phyloP scores from a whole-genome alignment of 345 rosid species.

The Lepidium africanum region DNA sequence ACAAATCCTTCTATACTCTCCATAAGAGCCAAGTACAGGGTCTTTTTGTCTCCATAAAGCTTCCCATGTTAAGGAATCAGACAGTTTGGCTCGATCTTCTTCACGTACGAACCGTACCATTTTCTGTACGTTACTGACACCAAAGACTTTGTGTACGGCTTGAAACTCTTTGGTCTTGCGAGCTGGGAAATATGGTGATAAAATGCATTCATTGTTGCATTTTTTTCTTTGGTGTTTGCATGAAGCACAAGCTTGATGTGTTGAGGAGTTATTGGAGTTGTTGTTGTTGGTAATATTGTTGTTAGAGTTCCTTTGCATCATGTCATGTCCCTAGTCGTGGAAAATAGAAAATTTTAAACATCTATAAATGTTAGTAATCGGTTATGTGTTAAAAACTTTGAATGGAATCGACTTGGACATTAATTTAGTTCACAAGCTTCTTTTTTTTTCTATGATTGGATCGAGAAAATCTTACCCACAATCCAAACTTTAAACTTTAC shows the following conservation, averaged over 20 bases:
- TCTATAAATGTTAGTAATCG: neutral
- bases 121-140: conserved; percentile 41
- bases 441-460: no score
- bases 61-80: conserved; percentile 79
- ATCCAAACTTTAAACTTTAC: no score
- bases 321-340: conserved; percentile 7
- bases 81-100: conserved; percentile 39
- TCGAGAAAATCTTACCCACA: no score
- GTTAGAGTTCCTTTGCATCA: conserved; percentile 21
- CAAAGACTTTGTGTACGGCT: conserved; percentile 33
- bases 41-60: conserved; percentile 61
- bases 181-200: conserved; percentile 28
- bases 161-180: conserved; percentile 30
- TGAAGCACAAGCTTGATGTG: conserved; percentile 37
- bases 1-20: conserved; percentile 43
- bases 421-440: neutral
- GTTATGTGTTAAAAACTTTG: neutral
- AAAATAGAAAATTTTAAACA: neutral
- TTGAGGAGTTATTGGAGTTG: conserved; percentile 1
- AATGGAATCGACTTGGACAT: neutral
- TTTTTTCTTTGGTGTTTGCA: conserved; percentile 35
- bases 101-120: conserved; percentile 36
- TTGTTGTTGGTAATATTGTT: neutral
- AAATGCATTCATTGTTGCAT: conserved; percentile 31
- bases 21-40: conserved; percentile 52